Conservation (phyloP, 1,139 yeast species). For the Pneumocystis carinii region DNA sequence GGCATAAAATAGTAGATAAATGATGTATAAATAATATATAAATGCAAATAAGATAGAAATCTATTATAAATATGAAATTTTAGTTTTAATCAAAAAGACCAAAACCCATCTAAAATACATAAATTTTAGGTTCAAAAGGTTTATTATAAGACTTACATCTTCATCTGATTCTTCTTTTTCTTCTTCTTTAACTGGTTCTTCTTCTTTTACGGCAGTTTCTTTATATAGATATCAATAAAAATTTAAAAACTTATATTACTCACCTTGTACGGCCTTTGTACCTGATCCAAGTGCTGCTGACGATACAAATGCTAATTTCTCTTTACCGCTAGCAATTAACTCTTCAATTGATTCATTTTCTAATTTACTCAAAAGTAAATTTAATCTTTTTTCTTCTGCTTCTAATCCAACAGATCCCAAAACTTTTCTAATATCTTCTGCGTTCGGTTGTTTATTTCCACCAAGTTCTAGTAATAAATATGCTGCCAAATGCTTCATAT, state of each 20-base stretch:
- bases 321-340: constrained; percentile 87
- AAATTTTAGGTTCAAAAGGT: background rate
- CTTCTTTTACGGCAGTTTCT: constrained; percentile 10
- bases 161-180: constrained; percentile 44
- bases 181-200: constrained; percentile 47
- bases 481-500: constrained; percentile 36
- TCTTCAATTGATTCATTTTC: constrained; percentile 88
- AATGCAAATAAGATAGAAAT: too few species aligned
- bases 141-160: constrained; percentile 28
- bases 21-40: too few species aligned
- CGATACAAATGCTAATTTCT: constrained; percentile 93
- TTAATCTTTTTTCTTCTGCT: constrained; percentile 80
- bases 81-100: constrained; percentile 29
- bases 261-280: constrained; percentile 52
- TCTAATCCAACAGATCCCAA: constrained; percentile 91
- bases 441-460: constrained; percentile 61
- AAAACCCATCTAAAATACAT: constrained; percentile 20
- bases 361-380: constrained; percentile 72
- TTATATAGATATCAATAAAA: constrained; percentile 37
- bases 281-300: constrained; percentile 91
- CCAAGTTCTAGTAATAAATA: constrained; percentile 34
- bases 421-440: constrained; percentile 75
- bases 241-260: constrained; percentile 53
- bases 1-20: too few species aligned
- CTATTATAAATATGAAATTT: too few species aligned